Evolutionary conservation across 495 filamentous ascomycete genomes (phyloP).

Genomic region (Neurospora sp.): DNA sequence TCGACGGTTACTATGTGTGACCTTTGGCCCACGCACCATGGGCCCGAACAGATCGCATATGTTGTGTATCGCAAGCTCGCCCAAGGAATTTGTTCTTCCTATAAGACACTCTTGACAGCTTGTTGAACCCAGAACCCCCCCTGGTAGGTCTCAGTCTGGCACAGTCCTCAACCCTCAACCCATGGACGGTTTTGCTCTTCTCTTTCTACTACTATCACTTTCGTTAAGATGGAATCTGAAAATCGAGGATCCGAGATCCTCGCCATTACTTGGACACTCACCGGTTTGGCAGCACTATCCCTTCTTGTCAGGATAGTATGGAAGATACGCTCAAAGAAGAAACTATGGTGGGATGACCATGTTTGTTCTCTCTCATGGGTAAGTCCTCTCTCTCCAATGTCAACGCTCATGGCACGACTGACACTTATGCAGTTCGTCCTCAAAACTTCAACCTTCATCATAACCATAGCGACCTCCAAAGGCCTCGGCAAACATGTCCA

Average conservation of each 20-base stretch:
- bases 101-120: neutral
- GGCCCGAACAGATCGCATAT: neutral
- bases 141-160: neutral
- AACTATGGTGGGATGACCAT: slow-evolving; percentile 31
- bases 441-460: slow-evolving; percentile 8
- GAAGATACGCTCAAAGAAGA: slow-evolving; percentile 16
- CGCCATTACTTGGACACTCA: slow-evolving; percentile 17
- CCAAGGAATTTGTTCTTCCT: neutral
- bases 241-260: slow-evolving; percentile 12
- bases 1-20: neutral
- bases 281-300: slow-evolving; percentile 16
- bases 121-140: neutral
- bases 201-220: neutral
- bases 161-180: neutral
- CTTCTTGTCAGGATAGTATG: slow-evolving; percentile 22
- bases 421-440: slow-evolving; percentile 21
- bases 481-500: slow-evolving; percentile 22
- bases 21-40: neutral
- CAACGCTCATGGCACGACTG: too few relatives aligned
- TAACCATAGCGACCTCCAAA: slow-evolving; percentile 12
- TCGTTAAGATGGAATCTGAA: slow-evolving; percentile 8
- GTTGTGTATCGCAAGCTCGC: neutral
- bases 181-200: neutral
- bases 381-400: neutral
- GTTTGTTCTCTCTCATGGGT: slow-evolving; percentile 27